A percentile compares a stretch with the other conserved stretches of the same genome.
Conservation (phyloP, 805 yeast species). For the Isabelozyma heimii region DNA sequence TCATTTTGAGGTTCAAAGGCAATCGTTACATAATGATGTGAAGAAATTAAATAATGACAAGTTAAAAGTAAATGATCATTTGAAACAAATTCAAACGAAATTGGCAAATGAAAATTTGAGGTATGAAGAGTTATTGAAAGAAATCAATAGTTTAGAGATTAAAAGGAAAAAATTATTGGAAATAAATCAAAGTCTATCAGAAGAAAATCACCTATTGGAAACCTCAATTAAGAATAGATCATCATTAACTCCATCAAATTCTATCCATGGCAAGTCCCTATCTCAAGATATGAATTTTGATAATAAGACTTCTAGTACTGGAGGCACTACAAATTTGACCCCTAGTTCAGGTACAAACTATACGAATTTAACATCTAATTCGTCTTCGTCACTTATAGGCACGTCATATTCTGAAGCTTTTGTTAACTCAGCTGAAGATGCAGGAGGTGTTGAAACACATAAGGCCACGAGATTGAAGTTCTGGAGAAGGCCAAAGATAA, state of each 20-base stretch:
- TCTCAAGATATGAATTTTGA: constrained; percentile 1
- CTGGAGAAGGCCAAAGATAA: constrained; percentile 44
- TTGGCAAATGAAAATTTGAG: constrained; percentile 39
- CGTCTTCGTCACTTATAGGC: constrained; percentile 13
- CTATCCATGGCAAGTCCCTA: not conserved
- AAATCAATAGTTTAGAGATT: constrained; percentile 48
- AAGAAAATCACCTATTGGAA: constrained; percentile 13
- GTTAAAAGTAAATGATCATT: constrained; percentile 25
- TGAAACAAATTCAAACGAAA: constrained; percentile 41
- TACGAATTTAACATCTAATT: constrained; percentile 9
- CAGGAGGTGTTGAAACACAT: constrained; percentile 30
- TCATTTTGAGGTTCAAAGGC: constrained; percentile 27
- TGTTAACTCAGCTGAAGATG: constrained; percentile 7
- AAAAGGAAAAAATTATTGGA: constrained; percentile 45
- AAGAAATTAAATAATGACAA: constrained; percentile 27
- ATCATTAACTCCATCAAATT: not conserved
- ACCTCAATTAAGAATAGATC: constrained; percentile 1
- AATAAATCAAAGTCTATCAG: constrained; percentile 19
- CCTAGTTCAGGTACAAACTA: not conserved
- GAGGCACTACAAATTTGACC: not conserved
- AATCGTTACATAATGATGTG: constrained; percentile 20
- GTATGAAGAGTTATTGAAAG: constrained; percentile 45
- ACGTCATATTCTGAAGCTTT: constrained; percentile 3
- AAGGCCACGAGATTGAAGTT: constrained; percentile 43
- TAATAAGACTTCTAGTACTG: not conserved